A percentile compares a stretch with the other conserved stretches of the same genome.
Conservation (phyloP, 2,329 filamentous ascomycete genomes). For the Pyricularia grisea region DNA sequence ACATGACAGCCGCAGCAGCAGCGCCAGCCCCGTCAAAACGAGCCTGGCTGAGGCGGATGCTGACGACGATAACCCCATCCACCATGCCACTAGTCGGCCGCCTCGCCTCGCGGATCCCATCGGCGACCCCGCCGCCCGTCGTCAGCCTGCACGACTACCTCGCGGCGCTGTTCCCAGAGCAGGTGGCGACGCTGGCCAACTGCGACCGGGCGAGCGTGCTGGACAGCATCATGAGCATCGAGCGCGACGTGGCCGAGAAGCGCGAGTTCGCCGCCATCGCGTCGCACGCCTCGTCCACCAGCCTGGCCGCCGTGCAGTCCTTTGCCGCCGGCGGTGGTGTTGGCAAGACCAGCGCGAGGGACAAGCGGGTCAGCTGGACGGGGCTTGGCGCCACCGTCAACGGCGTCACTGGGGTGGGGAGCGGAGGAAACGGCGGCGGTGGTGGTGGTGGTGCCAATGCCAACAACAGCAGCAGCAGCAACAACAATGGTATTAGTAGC, state of each 20-base stretch:
- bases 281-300: conserved; percentile 16
- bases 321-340: not conserved
- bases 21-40: not conserved
- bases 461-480: conserved; percentile 25
- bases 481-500: conserved; percentile 11
- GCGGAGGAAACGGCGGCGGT: not conserved
- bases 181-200: conserved; percentile 12
- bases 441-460: conserved; percentile 8
- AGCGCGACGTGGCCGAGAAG: conserved; percentile 30
- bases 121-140: conserved; percentile 7
- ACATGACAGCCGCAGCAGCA: not conserved
- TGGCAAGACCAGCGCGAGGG: conserved; percentile 8
- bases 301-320: not conserved
- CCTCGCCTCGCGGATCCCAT: conserved; percentile 4
- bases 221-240: conserved; percentile 24
- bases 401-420: not conserved
- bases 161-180: conserved; percentile 23
- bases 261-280: conserved; percentile 30
- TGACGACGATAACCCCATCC: not conserved
- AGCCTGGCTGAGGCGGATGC: not conserved
- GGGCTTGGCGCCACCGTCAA: not conserved
- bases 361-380: not conserved
- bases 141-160: conserved; percentile 25
- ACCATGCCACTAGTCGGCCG: conserved; percentile 5
- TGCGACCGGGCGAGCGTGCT: conserved; percentile 17